Percentiles rank a stretch among this genome's conserved stretches.
Evolutionary conservation across 805 yeast species (phyloP).

Genomic region (Saccharomycopsis olivae): DNA sequence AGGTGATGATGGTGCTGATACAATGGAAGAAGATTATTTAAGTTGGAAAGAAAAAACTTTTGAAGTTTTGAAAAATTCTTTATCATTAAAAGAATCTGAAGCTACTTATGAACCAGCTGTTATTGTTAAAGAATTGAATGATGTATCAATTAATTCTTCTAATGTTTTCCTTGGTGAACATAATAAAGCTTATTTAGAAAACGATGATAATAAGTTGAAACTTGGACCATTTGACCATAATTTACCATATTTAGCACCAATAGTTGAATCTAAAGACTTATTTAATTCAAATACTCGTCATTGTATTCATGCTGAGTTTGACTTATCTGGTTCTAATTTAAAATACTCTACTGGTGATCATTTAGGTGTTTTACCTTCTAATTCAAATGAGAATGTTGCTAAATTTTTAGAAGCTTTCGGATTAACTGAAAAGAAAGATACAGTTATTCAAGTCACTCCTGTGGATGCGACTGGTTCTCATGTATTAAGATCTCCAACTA

Average conservation of each 20-base stretch:
- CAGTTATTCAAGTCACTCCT: constrained; percentile 53
- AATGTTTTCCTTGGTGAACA: constrained; percentile 79
- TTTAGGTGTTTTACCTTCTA: constrained; percentile 89
- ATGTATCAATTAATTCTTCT: constrained; percentile 27
- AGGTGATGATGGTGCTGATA: constrained; percentile 93
- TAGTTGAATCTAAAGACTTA: constrained; percentile 53
- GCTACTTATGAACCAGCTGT: constrained; percentile 65
- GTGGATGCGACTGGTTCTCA: constrained; percentile 44
- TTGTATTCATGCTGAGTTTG: constrained; percentile 88
- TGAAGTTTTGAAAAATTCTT: constrained; percentile 49
- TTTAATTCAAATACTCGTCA: constrained; percentile 56
- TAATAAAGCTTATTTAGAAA: constrained; percentile 38
- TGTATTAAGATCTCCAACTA: constrained; percentile 72
- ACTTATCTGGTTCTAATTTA: constrained; percentile 60
- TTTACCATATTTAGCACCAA: constrained; percentile 75
- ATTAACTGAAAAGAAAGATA: constrained; percentile 39
- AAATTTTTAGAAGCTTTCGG: constrained; percentile 55
- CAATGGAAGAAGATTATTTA: constrained; percentile 90
- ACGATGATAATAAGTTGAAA: constrained; percentile 23
- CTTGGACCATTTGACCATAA: constrained; percentile 71
- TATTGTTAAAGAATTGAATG: constrained; percentile 30
- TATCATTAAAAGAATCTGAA: constrained; percentile 72
- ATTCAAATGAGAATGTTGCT: constrained; percentile 65
- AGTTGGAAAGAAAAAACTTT: constrained; percentile 82
- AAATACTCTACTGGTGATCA: constrained; percentile 94